phyloP scores from a whole-genome alignment of 2,329 filamentous ascomycete species.

The Ascochyta viciae-villosae region DNA sequence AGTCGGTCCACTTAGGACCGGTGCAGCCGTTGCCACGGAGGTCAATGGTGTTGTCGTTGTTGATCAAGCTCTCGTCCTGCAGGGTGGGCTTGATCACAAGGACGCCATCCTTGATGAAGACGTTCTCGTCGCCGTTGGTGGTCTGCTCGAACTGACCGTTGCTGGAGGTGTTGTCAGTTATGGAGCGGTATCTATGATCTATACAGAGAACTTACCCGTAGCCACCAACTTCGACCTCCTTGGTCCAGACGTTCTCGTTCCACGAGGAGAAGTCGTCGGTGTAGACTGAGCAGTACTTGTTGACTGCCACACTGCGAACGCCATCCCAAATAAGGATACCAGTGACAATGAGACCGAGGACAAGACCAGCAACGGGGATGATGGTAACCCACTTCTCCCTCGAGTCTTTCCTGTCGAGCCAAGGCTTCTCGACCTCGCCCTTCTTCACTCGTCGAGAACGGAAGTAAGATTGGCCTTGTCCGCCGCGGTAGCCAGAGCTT shows the following conservation, averaged over 20 bases:
- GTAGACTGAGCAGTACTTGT: conserved; percentile 75
- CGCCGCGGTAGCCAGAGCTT: conserved; percentile 17
- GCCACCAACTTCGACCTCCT: conserved; percentile 77
- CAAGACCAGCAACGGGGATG: conserved; percentile 74
- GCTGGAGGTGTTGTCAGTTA: conserved; percentile 53
- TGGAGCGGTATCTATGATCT: neutral
- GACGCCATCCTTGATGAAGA: conserved; percentile 72
- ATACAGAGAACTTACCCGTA: conserved; percentile 68
- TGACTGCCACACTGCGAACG: conserved; percentile 71
- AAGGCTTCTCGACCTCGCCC: conserved; percentile 77
- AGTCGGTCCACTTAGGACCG: conserved; percentile 64
- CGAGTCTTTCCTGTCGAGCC: conserved; percentile 75
- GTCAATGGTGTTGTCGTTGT: conserved; percentile 71
- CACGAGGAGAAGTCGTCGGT: conserved; percentile 70
- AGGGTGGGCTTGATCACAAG: conserved; percentile 80
- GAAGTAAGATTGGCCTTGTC: conserved; percentile 58
- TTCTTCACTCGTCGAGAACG: conserved; percentile 76
- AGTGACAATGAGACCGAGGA: conserved; percentile 71
- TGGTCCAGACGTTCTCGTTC: conserved; percentile 70
- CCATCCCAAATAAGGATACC: conserved; percentile 80
- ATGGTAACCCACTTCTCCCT: conserved; percentile 89
- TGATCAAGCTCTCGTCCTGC: conserved; percentile 71
- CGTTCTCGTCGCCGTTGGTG: conserved; percentile 74
- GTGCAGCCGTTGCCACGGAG: conserved; percentile 74
- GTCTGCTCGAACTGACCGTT: conserved; percentile 85